phyloP scores from a whole-genome alignment of 306 rosid species.

The Dryas octopetala region DNA sequence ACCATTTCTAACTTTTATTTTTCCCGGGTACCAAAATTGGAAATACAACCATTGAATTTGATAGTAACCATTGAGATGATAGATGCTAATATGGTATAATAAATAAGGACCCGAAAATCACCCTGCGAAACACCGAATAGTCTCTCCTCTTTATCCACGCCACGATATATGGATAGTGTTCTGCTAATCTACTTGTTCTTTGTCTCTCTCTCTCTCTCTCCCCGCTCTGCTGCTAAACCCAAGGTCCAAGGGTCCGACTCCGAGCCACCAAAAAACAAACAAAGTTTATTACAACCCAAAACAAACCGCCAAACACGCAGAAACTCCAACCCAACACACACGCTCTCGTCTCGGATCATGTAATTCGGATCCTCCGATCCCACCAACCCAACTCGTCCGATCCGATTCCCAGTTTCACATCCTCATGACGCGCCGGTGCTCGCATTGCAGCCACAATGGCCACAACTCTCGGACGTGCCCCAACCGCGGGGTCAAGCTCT shows the following conservation, averaged over 20 bases:
- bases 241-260: neutral
- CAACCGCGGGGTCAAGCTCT: conserved; percentile 89
- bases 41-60: too few species aligned
- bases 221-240: conserved; percentile 32
- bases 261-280: neutral
- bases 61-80: too few species aligned
- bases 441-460: conserved; percentile 98
- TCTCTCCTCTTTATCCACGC: conserved; percentile 39
- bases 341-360: conserved; percentile 29
- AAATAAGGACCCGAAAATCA: neutral
- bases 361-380: conserved; percentile 48
- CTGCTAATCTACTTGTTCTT: conserved; percentile 4
- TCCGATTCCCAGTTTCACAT: conserved; percentile 21
- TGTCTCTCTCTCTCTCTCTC: conserved; percentile 35
- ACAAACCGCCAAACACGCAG: neutral
- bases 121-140: neutral
- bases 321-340: conserved; percentile 10
- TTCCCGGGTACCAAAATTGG: too few species aligned
- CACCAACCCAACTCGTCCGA: conserved; percentile 1
- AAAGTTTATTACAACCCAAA: neutral
- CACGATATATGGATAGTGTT: conserved; percentile 63
- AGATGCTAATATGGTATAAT: too few species aligned
- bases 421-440: conserved; percentile 89
- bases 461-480: conserved; percentile 97
- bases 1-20: too few species aligned